These are phyloP conservation scores for Trichoderma virens DNA, from an alignment of 495 filamentous ascomycete genomes.

Conservation along the genomic window DNA sequence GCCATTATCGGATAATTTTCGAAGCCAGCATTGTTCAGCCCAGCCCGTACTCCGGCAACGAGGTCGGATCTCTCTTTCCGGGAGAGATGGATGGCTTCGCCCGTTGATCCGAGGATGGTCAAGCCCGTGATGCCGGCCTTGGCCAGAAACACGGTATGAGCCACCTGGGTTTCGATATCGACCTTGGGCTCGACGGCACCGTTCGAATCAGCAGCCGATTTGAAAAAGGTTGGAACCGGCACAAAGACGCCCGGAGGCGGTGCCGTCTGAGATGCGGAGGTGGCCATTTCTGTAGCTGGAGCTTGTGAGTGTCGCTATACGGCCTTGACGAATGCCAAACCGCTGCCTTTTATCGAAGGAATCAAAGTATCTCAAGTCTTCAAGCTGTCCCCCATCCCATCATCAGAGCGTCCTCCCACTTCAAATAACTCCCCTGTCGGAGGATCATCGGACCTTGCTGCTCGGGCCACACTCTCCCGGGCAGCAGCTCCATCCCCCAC, in stretches of 20 bases:
- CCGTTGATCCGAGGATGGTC: constrained; percentile 59
- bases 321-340: neutral
- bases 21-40: constrained; percentile 48
- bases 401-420: neutral
- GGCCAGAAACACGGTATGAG: constrained; percentile 50
- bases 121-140: constrained; percentile 53
- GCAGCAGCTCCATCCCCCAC: neutral
- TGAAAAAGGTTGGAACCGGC: constrained; percentile 27
- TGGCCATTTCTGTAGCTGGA: neutral
- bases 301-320: neutral
- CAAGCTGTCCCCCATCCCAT: neutral
- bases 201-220: constrained; percentile 15
- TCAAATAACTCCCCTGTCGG: neutral
- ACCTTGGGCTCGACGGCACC: constrained; percentile 12
- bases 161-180: constrained; percentile 10
- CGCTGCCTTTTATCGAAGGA: neutral
- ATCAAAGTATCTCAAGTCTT: neutral
- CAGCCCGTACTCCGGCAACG: constrained; percentile 43
- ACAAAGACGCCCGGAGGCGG: constrained; percentile 25
- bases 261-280: neutral
- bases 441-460: neutral
- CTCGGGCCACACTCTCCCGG: constrained; percentile 1
- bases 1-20: constrained; percentile 59
- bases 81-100: constrained; percentile 60
- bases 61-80: constrained; percentile 50